Base-by-base conservation (phyloP, 1,139 yeast genomes). In the Sugiyamaella japonica region DNA sequence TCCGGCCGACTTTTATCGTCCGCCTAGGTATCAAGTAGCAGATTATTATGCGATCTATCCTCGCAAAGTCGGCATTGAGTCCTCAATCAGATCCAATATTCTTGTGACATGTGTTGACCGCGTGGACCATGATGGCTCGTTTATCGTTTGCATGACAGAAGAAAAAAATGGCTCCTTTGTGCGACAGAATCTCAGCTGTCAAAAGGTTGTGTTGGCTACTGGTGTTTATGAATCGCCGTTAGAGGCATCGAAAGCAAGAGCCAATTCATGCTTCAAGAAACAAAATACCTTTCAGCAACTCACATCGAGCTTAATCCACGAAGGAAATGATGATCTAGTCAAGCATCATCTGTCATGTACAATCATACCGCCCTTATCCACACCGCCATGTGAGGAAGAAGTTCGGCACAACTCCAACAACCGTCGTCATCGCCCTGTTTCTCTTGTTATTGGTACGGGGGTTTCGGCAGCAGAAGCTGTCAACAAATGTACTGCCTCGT, bases 401-500 rank as follows among this genome's bases (percentile, higher is more conserved):
- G 29, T 10, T 13, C 23, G 31, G 13, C 13, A 40, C 6, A 20
- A 6, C 1, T 55, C 63, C 1, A 45, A 23, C 3, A n/a, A n/a
- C n/a, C n/a, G n/a, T n/a, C 4, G 16, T 34, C 12, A 34, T 34
- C 15, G 38, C 13, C 3, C 38, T 3, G 23, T 25, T 2, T 23
- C 44, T 12, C 61, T 70, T n/a, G 64, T 70, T 1, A 55, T 70
- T n/a, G 74, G 74, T 0, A 62, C 72, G 1, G 74, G 74, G 1
- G 69, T 70, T 28, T 67, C 72, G 6, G 73, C 74, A 0, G 74
- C 74, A 1, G 74, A 70, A 43, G 70, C 71, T 0, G 57, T 70
- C 10, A 51, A 57, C 42, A 58, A 48, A 10, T 25, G 50, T 15
- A 47, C 25, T 12, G 17, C n/a, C 37, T 13, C 56, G 28, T 17